Evolutionary conservation across 805 yeast species (phyloP).

Genomic region (Candida oleophila): DNA sequence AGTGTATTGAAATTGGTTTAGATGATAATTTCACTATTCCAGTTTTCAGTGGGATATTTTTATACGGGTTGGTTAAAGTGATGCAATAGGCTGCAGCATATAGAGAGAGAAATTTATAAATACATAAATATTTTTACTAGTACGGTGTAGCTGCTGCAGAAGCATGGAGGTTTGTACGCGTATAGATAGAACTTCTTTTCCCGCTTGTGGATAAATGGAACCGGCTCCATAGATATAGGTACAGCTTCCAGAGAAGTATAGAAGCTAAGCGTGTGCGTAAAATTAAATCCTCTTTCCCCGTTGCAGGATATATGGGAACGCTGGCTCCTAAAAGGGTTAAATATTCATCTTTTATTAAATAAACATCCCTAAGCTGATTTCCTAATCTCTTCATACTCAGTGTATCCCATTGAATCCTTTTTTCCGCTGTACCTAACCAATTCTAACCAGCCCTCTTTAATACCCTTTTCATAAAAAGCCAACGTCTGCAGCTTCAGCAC

Average conservation of each 20-base stretch:
- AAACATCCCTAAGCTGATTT: background rate
- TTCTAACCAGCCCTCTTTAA: constrained; percentile 32
- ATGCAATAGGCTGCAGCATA: background rate
- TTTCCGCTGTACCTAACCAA: constrained; percentile 38
- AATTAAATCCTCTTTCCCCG: no score
- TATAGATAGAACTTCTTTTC: no score
- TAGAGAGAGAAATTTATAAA: background rate
- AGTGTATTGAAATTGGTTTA: constrained; percentile 20
- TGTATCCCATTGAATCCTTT: constrained; percentile 24
- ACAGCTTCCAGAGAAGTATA: no score
- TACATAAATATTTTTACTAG: no score
- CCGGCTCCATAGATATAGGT: no score
- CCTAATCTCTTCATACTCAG: constrained; percentile 15
- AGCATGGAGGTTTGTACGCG: no score
- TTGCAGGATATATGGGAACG: background rate
- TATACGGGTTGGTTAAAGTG: background rate
- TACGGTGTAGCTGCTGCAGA: no score
- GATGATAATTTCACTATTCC: constrained; percentile 35
- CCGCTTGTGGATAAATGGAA: no score
- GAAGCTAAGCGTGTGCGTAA: no score
- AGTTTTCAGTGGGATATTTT: constrained; percentile 19
- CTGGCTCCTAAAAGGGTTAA: no score
- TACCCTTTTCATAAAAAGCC: constrained; percentile 26
- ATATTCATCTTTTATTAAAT: no score
- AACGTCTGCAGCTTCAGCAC: constrained; percentile 14